A percentile compares a stretch with the other conserved stretches of the same genome.
phyloP scores from a whole-genome alignment of 1,139 yeast genomes.

The Blastobotrys buckinghamii region DNA sequence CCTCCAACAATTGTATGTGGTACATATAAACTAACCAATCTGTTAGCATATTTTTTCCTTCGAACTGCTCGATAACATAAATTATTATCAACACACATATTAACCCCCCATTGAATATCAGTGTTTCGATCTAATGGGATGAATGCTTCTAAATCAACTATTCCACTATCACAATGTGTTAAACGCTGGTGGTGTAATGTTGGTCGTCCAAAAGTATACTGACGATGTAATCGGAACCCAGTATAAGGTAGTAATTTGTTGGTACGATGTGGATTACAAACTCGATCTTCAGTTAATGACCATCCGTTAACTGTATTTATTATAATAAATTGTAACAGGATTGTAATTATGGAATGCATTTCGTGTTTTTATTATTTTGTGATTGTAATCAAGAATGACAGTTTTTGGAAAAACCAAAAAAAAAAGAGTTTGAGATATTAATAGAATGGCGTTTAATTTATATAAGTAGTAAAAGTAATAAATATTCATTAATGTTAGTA shows the following conservation, averaged over 20 bases:
- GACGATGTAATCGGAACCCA: constrained; percentile 55
- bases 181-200: constrained; percentile 45
- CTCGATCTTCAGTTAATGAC: constrained; percentile 29
- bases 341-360: too few species aligned
- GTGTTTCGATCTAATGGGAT: constrained; percentile 35
- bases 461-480: too few species aligned
- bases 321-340: not conserved
- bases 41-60: constrained; percentile 49
- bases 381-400: too few species aligned
- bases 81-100: constrained; percentile 42
- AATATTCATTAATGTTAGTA: too few species aligned
- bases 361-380: too few species aligned
- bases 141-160: constrained; percentile 43
- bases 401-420: too few species aligned
- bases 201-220: constrained; percentile 40
- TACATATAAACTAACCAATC: constrained; percentile 46
- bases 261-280: constrained; percentile 36
- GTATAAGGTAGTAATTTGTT: constrained; percentile 42
- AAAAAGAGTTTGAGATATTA: too few species aligned
- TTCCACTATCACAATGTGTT: constrained; percentile 52
- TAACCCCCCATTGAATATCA: constrained; percentile 48
- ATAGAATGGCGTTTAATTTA: too few species aligned
- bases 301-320: constrained; percentile 13
- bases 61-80: constrained; percentile 61
- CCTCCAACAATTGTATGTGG: constrained; percentile 67